Evolutionary conservation across 2,329 filamentous ascomycete species (phyloP), one percentile per base, ranked within the genome.

Genomic region (Coniochaeta pulveracea): DNA sequence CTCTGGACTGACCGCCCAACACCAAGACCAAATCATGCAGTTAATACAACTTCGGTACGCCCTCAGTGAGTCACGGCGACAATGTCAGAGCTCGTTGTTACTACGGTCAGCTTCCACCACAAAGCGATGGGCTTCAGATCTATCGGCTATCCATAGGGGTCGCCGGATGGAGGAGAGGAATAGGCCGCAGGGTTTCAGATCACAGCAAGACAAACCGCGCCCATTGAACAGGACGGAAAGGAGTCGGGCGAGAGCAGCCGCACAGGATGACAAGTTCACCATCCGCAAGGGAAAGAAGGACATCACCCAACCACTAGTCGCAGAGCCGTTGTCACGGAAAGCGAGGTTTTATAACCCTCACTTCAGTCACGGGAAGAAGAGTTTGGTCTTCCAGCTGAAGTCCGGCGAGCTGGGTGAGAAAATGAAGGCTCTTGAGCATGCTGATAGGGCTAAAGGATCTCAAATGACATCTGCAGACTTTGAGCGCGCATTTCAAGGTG

Each of bases 331-430:
- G 45, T 61, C 69, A 5, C 60, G 71, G 26, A 54, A 57, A 29
- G 61, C 64, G 21, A 60, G 71, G 5, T 76, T 76, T 45, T 52
- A 65, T 31, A 62, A 75, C 37, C 61, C 64, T 1, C 52, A 61
- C 2, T 57, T 51, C 12, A 40, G 47, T 2, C 72, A 72, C 45
- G 72, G 70, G 12, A 71, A 70, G 51, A 61, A 53, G 28, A 76
- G 72, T 41, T 39, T 72, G 11, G 70, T 76, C 3, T 73, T 70
- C 35, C 56, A 66, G 43, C 47, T 69, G 37, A 71, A 69, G 44
- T 56, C 61, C 34, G 69, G 65, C 3, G 39, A 47, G 14, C 40
- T 66, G 19, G 49, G 54, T 29, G 50, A 58, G 3, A 45, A 55
- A 16, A 9, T 55, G 15, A 48, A 50, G 29, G 37, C 34, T 21